Evolutionary conservation across 2,329 filamentous ascomycete genomes (phyloP).

Genomic region (Cladosporium sp.): DNA sequence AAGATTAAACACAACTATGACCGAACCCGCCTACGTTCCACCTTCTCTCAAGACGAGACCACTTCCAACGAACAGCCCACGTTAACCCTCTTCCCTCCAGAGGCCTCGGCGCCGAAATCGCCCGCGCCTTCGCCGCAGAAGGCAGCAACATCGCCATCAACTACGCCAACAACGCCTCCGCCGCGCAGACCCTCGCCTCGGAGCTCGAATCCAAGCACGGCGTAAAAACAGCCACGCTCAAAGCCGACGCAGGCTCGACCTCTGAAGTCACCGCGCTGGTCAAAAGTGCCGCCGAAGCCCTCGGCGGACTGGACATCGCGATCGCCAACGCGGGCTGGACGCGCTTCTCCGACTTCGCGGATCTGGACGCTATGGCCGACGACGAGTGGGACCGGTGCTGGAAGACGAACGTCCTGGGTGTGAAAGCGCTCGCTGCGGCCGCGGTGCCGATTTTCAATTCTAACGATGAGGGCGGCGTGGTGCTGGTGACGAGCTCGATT

Average conservation of each 20-base stretch:
- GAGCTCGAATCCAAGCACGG: conserved; percentile 55
- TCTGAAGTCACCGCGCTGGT: conserved; percentile 62
- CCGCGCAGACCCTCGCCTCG: conserved; percentile 59
- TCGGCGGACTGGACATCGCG: conserved; percentile 73
- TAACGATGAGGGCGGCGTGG: conserved; percentile 63
- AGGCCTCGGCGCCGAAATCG: conserved; percentile 70
- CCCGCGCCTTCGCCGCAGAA: conserved; percentile 65
- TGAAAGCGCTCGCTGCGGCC: conserved; percentile 54
- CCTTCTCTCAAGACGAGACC: background rate
- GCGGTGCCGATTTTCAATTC: conserved; percentile 60
- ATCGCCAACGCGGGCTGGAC: conserved; percentile 75
- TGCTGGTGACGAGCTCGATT: conserved; percentile 64
- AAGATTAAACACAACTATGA: background rate
- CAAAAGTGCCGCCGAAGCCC: conserved; percentile 56
- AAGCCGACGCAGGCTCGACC: conserved; percentile 65
- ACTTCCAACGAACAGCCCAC: background rate
- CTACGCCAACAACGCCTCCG: conserved; percentile 62
- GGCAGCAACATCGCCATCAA: conserved; percentile 73
- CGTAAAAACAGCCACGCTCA: conserved; percentile 56
- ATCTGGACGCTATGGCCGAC: conserved; percentile 59
- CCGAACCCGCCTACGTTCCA: background rate
- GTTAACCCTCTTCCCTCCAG: conserved; percentile 39
- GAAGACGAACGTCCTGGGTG: conserved; percentile 59
- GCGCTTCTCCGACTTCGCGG: conserved; percentile 57
- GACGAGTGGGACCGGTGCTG: conserved; percentile 68